Evolutionary conservation across 164 flowering plant species (phyloP), one percentile per base, ranked within the genome.

Genomic region (Stephania cephalantha): DNA sequence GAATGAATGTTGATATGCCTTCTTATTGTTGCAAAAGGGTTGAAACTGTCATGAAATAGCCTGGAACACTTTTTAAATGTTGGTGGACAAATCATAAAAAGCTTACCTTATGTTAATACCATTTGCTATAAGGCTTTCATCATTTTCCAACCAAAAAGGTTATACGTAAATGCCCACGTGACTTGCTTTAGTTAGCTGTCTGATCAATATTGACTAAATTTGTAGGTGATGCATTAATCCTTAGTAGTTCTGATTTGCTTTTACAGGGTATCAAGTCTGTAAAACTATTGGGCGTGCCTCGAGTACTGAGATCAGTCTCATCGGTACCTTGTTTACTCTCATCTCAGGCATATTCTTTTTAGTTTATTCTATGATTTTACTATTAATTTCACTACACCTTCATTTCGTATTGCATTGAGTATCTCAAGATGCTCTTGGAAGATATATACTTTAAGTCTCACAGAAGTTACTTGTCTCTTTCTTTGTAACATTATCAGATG

Each of bases 211-310:
- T 35, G 42, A 58, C 65, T 58, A 58, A 58, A 13, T 5, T 58
- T 58, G 17, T 58, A 6, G 22, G 1, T 58, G 17, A 17, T 18
- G 12, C 20, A 9, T 4, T 46, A 17, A 46, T 18, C 6, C 11
- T 22, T 18, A 71, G 5, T 11, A 10, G 29, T 22, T 72, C 29
- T 76, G 7, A 53, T 30, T 81, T 69, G 20, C 70, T 10, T 52
- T 3, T 86, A 82, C 88, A 92, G 97, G 97, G 52, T 95, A 92
- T 78, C 76, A 77, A 85, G 90, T 92, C 44, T 95, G 98, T 81
- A 85, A 79, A 48, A 77, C 91, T 58, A 74, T 91, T 80, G 97
- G 97, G 68, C 85, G 53, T 76, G 79, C 82, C 25, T 83, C 86
- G 53, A 83, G 80, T 82, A 82, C 83, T 20, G 46, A 75, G 20